A percentile compares a stretch with the other conserved stretches of the same genome.
Conservation (phyloP, 2,329 filamentous ascomycete genomes). For the Basipetospora chlamydospora region DNA sequence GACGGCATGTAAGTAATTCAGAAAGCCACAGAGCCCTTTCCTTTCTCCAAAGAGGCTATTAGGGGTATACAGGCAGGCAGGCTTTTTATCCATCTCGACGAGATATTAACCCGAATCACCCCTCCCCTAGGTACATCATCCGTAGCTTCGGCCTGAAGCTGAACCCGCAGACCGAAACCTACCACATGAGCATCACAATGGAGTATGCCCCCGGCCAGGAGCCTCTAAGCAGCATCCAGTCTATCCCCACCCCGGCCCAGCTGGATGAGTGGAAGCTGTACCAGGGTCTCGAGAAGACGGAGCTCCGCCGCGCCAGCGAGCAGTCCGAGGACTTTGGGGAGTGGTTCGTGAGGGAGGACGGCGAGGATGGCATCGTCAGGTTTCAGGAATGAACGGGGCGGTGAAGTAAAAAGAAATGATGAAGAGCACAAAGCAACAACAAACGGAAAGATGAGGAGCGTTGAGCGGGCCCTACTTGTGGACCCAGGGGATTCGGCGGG, state of each 20-base stretch:
- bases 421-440: too few species aligned
- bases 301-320: slow-evolving; percentile 24
- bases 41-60: not conserved
- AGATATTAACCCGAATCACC: too few species aligned
- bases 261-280: slow-evolving; percentile 41
- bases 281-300: slow-evolving; percentile 27
- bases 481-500: too few species aligned
- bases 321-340: slow-evolving; percentile 22
- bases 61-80: too few species aligned
- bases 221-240: slow-evolving; percentile 25
- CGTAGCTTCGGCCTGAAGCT: slow-evolving; percentile 30
- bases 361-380: slow-evolving; percentile 10
- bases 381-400: not conserved
- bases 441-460: too few species aligned
- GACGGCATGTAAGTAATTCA: slow-evolving; percentile 37
- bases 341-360: slow-evolving; percentile 22
- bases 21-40: not conserved
- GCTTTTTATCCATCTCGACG: too few species aligned
- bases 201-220: slow-evolving; percentile 27
- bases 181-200: slow-evolving; percentile 30
- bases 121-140: slow-evolving; percentile 30
- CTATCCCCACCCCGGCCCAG: slow-evolving; percentile 37
- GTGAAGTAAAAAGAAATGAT: too few species aligned
- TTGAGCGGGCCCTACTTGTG: too few species aligned
- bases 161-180: slow-evolving; percentile 22